Evolutionary conservation across 805 yeast species (phyloP).

Genomic region (Geotrichum ghanense): DNA sequence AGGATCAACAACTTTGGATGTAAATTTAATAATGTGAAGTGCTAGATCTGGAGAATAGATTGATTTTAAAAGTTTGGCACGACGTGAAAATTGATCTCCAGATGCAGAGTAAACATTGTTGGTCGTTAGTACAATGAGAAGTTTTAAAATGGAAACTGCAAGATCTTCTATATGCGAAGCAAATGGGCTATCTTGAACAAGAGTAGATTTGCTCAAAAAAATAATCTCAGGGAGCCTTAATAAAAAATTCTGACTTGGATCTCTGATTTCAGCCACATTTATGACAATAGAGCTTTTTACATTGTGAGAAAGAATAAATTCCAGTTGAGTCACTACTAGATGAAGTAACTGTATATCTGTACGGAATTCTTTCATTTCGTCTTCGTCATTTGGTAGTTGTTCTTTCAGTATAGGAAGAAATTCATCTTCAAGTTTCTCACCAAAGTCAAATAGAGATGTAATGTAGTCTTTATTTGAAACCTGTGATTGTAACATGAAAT

Average conservation of each 20-base stretch:
- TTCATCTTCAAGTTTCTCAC: not conserved
- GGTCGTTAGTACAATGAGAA: not conserved
- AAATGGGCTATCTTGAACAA: not conserved
- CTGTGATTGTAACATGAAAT: not conserved
- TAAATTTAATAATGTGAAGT: not conserved
- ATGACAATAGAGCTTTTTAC: not conserved
- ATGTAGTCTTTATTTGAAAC: not conserved
- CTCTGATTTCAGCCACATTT: not conserved
- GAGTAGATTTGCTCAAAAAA: not conserved
- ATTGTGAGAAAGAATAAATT: not conserved
- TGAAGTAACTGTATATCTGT: not conserved
- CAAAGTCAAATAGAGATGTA: not conserved
- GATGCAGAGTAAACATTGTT: not conserved
- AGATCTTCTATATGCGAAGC: no score
- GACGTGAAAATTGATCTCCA: not conserved
- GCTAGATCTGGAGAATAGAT: not conserved
- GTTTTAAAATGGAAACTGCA: not conserved
- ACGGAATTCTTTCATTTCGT: not conserved
- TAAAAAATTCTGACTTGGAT: not conserved
- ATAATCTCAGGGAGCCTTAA: not conserved
- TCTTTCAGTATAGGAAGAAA: no score
- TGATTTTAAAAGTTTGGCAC: not conserved
- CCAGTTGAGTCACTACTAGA: not conserved
- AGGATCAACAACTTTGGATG: not conserved
- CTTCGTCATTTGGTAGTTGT: not conserved